Percentiles rank a stretch among this genome's conserved stretches.
Conservation (phyloP, 306 rosid species). For the Sicyos baderoa region DNA sequence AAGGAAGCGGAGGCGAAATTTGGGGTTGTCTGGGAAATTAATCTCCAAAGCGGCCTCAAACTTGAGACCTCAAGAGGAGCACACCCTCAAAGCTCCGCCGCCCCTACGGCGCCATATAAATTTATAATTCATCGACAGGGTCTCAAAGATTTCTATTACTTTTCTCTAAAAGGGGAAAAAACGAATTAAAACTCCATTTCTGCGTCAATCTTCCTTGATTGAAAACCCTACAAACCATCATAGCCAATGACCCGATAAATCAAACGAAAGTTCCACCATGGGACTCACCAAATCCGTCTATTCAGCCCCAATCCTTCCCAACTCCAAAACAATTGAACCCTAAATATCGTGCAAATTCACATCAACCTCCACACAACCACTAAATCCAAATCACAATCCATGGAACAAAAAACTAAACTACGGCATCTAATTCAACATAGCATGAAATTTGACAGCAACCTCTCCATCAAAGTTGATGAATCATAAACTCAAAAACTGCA, state of each 20-base stretch:
- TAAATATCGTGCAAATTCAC: not conserved
- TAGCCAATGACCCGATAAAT: slow-evolving; percentile 4
- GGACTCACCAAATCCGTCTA: not conserved
- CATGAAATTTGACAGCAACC: not conserved
- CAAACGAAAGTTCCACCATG: not conserved
- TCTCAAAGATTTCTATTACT: not conserved
- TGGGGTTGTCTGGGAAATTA: too few relatives aligned
- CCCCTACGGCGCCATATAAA: not conserved
- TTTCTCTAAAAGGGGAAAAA: not conserved
- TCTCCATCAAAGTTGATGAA: not conserved
- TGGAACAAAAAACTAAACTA: not conserved
- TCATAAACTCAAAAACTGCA: not conserved
- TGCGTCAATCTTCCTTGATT: not conserved
- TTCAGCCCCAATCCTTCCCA: not conserved
- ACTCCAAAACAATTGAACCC: slow-evolving; percentile 7
- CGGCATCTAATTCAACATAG: slow-evolving; percentile 5
- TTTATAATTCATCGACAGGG: not conserved
- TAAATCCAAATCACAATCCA: not conserved
- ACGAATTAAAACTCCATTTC: not conserved
- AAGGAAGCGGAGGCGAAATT: too few relatives aligned
- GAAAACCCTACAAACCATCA: not conserved
- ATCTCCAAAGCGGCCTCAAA: too few relatives aligned
- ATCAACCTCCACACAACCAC: not conserved
- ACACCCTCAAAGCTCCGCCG: too few relatives aligned
- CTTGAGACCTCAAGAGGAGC: too few relatives aligned